phyloP scores from a whole-genome alignment of 108 stramenopile genomes.

The Fragilariopsis cylindrus region DNA sequence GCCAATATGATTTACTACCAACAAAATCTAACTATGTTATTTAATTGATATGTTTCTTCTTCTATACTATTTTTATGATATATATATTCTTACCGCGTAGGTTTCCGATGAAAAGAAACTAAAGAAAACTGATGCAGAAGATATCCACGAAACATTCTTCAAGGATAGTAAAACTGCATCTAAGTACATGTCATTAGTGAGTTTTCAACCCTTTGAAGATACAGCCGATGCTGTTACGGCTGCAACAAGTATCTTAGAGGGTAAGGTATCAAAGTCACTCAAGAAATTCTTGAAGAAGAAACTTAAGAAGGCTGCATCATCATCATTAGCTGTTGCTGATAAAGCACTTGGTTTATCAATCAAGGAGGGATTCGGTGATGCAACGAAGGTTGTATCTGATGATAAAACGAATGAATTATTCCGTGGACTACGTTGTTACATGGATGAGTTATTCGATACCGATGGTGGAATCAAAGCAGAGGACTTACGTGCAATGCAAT shows the following conservation, averaged over 20 bases:
- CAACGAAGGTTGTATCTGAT: conserved; percentile 50
- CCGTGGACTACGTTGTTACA: conserved; percentile 91
- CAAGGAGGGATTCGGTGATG: conserved; percentile 90
- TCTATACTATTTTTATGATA: too few species aligned
- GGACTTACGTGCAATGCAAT: conserved; percentile 91
- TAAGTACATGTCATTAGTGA: conserved; percentile 80
- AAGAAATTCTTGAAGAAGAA: conserved; percentile 98
- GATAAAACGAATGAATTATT: conserved; percentile 92
- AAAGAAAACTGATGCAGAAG: conserved; percentile 77
- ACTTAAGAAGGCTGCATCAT: conserved; percentile 81
- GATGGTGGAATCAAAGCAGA: conserved; percentile 48
- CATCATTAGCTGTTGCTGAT: conserved; percentile 93
- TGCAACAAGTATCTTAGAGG: conserved; percentile 93
- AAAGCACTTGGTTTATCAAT: conserved; percentile 85
- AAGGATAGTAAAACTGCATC: conserved; percentile 72
- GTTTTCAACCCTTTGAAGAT: conserved; percentile 96
- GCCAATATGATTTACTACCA: too few species aligned
- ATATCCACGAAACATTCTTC: conserved; percentile 90
- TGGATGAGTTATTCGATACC: conserved; percentile 90
- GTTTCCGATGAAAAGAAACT: conserved; percentile 90
- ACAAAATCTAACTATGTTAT: too few species aligned
- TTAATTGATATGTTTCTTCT: too few species aligned
- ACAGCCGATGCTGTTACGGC: conserved; percentile 98
- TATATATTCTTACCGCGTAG: conserved; percentile 21
- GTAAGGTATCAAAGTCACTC: conserved; percentile 90